These are phyloP conservation scores for Termitomyces sp. DNA, from an alignment of 768 basidiomycete species.

Conservation along the genomic window DNA sequence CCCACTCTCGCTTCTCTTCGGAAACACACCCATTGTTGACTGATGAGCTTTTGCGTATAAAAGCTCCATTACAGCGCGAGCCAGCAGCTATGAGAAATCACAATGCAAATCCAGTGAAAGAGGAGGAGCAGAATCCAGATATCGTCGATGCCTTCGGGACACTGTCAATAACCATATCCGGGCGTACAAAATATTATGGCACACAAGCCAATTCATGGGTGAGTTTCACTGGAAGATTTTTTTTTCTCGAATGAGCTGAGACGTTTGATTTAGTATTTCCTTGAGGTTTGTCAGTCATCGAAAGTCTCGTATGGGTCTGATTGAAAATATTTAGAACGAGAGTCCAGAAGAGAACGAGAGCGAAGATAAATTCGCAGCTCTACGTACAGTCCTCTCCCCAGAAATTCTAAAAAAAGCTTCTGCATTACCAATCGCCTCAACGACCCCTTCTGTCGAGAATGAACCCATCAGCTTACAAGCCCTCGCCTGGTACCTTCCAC, in stretches of 20 bases:
- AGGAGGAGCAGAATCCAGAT: conserved; percentile 63
- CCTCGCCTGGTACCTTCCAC: conserved; percentile 70
- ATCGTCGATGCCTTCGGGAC: conserved; percentile 80
- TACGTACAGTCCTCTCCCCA: conserved; percentile 55
- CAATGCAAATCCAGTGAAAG: conserved; percentile 38
- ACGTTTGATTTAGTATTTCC: conserved; percentile 53
- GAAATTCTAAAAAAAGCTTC: conserved; percentile 65
- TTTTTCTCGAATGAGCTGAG: conserved; percentile 8
- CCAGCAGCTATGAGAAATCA: conserved; percentile 38
- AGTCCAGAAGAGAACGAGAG: conserved; percentile 51
- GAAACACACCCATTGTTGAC: conserved; percentile 66
- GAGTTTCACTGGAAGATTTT: conserved; percentile 23
- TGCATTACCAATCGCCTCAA: conserved; percentile 57
- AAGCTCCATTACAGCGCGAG: conserved; percentile 74
- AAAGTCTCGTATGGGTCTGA: not conserved
- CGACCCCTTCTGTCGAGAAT: conserved; percentile 31
- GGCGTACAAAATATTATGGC: conserved; percentile 73
- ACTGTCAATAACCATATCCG: conserved; percentile 67
- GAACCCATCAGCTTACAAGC: conserved; percentile 49
- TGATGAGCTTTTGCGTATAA: conserved; percentile 72
- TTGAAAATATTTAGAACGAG: conserved; percentile 48
- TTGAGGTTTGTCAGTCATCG: conserved; percentile 42
- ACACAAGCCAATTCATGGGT: conserved; percentile 79
- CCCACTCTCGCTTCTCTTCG: conserved; percentile 54
- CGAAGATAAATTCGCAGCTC: conserved; percentile 40